Evolutionary conservation across 306 rosid species (phyloP).

Genomic region (Quercus ilex): DNA sequence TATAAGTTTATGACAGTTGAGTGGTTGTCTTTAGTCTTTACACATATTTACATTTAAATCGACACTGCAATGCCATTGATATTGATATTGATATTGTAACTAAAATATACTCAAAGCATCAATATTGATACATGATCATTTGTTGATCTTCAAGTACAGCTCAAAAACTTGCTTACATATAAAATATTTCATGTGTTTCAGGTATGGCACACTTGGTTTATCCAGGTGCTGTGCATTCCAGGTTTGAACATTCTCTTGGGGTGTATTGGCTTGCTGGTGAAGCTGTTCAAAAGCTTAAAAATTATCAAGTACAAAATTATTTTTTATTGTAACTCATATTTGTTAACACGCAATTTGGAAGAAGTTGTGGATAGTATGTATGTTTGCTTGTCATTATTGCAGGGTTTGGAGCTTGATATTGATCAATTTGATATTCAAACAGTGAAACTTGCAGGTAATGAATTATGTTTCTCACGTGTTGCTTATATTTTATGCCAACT

Average conservation of each 20-base stretch:
- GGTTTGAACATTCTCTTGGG: conserved; percentile 96
- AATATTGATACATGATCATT: not conserved
- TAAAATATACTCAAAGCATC: not conserved
- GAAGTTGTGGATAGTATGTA: not conserved
- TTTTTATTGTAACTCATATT: not conserved
- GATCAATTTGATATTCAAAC: conserved; percentile 79
- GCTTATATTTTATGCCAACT: not conserved
- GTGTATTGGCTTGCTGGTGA: conserved; percentile 93
- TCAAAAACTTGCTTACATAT: conserved; percentile 9
- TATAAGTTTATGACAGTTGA: not conserved
- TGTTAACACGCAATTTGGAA: not conserved
- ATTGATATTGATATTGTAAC: not conserved
- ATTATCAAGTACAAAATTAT: conserved; percentile 49
- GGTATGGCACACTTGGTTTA: conserved; percentile 78
- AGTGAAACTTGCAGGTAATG: conserved; percentile 86
- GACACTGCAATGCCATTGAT: not conserved
- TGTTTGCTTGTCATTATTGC: conserved; percentile 25
- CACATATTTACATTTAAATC: not conserved
- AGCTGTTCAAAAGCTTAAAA: conserved; percentile 64
- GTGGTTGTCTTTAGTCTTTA: not conserved
- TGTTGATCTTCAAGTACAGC: conserved; percentile 7
- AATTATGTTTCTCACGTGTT: not conserved
- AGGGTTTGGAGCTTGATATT: conserved; percentile 87
- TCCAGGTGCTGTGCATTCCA: conserved; percentile 91
- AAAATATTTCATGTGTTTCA: conserved; percentile 37